Percentiles rank a stretch among this genome's conserved stretches.
phyloP scores from a whole-genome alignment of 2,329 filamentous ascomycete genomes.

The Paracoccidioides brasiliensis region DNA sequence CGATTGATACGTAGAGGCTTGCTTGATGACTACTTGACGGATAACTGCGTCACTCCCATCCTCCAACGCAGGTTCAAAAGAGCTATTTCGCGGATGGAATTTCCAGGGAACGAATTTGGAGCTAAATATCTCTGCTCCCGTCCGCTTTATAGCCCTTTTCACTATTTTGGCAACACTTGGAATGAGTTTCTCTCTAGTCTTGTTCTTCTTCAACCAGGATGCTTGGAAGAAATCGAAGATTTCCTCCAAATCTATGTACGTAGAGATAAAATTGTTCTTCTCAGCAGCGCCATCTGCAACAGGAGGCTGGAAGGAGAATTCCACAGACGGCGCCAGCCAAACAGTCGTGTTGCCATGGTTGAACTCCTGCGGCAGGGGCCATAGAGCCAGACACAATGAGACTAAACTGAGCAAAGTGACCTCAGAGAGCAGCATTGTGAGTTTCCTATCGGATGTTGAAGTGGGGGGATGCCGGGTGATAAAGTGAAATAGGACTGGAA shows the following conservation, averaged over 20 bases:
- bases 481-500: too few species aligned
- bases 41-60: conserved; percentile 7
- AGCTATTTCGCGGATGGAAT: conserved; percentile 15
- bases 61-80: conserved; percentile 15
- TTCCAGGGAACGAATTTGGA: conserved; percentile 21
- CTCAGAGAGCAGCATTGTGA: neutral
- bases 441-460: neutral
- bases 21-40: conserved; percentile 13
- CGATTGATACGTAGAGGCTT: conserved; percentile 3
- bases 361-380: conserved; percentile 10
- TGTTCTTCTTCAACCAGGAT: neutral
- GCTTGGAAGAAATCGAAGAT: neutral
- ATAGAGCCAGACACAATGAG: conserved; percentile 4
- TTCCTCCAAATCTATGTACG: neutral
- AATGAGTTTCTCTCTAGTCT: neutral
- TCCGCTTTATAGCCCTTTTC: conserved; percentile 12
- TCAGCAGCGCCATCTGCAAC: neutral
- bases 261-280: neutral
- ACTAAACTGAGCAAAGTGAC: neutral
- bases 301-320: conserved; percentile 6
- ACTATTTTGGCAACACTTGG: conserved; percentile 12
- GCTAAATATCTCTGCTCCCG: conserved; percentile 10
- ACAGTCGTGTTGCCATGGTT: conserved; percentile 8
- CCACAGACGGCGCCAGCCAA: conserved; percentile 8
- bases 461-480: too few species aligned